Conservation (phyloP, 2,329 filamentous ascomycete species). For the Cadophora malorum region DNA sequence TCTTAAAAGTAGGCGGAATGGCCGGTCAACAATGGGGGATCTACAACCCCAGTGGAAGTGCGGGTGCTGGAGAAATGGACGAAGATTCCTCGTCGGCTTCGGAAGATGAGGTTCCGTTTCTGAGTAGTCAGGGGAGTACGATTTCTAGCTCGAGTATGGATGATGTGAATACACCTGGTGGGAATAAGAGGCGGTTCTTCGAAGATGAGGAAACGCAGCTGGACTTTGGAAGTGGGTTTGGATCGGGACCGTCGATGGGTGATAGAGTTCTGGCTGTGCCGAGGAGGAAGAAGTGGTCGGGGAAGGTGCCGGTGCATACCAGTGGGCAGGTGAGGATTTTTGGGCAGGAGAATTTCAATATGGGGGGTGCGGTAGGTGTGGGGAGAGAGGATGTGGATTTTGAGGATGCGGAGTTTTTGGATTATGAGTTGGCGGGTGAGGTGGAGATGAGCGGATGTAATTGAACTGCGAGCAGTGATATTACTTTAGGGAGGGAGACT, state of each 20-base stretch:
- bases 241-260: slow-evolving; percentile 36
- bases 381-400: slow-evolving; percentile 55
- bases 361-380: slow-evolving; percentile 23
- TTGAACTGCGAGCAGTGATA: background rate
- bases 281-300: slow-evolving; percentile 38
- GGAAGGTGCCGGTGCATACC: slow-evolving; percentile 34
- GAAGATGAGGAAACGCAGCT: slow-evolving; percentile 37
- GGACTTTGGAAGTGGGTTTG: slow-evolving; percentile 1
- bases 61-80: slow-evolving; percentile 46
- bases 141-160: slow-evolving; percentile 30
- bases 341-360: slow-evolving; percentile 54
- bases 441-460: slow-evolving; percentile 43
- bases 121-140: slow-evolving; percentile 41
- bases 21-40: slow-evolving; percentile 52
- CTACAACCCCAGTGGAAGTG: slow-evolving; percentile 45
- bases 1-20: slow-evolving; percentile 76
- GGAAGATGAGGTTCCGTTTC: slow-evolving; percentile 37
- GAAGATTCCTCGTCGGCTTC: slow-evolving; percentile 29
- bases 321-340: slow-evolving; percentile 24
- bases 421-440: slow-evolving; percentile 46
- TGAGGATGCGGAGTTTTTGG: slow-evolving; percentile 71
- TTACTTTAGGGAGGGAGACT: background rate
- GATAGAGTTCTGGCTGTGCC: slow-evolving; percentile 39
- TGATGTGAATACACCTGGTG: slow-evolving; percentile 9
- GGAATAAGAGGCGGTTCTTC: slow-evolving; percentile 39